Percentiles rank a stretch among this genome's conserved stretches.
phyloP scores from a whole-genome alignment of 495 filamentous ascomycete genomes.

The Hypoxylon crocopeplum region DNA sequence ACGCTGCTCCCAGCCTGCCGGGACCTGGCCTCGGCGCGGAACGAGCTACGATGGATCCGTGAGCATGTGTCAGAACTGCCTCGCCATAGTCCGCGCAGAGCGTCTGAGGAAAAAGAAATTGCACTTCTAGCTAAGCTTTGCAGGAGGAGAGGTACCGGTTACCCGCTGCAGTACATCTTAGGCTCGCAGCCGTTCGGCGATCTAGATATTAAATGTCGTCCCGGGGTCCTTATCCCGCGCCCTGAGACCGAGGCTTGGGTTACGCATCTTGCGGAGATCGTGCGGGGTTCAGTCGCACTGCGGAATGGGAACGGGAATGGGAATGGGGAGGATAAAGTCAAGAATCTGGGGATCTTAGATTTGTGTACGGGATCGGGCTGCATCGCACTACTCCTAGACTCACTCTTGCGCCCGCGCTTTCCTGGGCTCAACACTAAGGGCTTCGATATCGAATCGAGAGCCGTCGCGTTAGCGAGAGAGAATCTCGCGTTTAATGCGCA shows the following conservation, averaged over 20 bases:
- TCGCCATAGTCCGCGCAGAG: neutral
- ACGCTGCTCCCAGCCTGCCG: constrained; percentile 74
- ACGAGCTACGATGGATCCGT: constrained; percentile 87
- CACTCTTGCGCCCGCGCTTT: constrained; percentile 52
- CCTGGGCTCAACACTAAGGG: constrained; percentile 46
- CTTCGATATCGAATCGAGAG: constrained; percentile 66
- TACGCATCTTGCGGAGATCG: constrained; percentile 58
- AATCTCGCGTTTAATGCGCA: constrained; percentile 66
- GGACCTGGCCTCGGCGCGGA: constrained; percentile 66
- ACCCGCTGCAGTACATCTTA: constrained; percentile 88
- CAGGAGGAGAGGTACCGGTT: constrained; percentile 63
- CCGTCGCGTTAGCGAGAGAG: constrained; percentile 64
- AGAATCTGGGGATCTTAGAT: constrained; percentile 71
- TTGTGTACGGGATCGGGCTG: constrained; percentile 92
- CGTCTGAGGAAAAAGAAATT: neutral
- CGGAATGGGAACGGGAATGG: neutral
- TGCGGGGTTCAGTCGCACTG: constrained; percentile 30
- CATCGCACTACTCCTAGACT: constrained; percentile 76
- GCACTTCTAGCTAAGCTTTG: constrained; percentile 53
- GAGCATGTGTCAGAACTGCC: too few species aligned
- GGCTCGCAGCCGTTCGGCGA: constrained; percentile 88
- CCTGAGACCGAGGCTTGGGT: constrained; percentile 78
- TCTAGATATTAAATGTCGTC: constrained; percentile 76
- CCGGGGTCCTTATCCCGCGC: constrained; percentile 86
- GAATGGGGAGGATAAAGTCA: neutral